A percentile compares a stretch with the other conserved stretches of the same genome.
Conservation (phyloP, 306 rosid species). For the Canavalia gladiata region DNA sequence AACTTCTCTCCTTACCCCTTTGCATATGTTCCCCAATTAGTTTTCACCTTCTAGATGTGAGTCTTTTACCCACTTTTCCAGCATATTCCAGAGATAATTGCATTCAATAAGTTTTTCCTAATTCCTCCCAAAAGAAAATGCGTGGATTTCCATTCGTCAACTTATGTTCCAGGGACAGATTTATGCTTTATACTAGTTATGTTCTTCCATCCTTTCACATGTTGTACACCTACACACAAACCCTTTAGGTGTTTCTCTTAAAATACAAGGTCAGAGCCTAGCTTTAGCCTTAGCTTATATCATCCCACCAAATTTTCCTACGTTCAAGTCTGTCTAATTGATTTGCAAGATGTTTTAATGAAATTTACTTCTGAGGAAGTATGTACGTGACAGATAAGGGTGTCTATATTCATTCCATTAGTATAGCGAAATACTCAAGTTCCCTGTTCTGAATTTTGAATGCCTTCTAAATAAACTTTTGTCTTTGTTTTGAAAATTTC, state of each 20-base stretch:
- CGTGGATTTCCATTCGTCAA: neutral
- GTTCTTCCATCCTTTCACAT: neutral
- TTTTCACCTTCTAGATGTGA: neutral
- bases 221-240: neutral
- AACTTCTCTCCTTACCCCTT: neutral
- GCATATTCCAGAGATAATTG: constrained; percentile 15
- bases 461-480: constrained; percentile 27
- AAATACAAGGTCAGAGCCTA: neutral
- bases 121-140: neutral
- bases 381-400: neutral
- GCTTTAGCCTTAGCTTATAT: no score
- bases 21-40: neutral
- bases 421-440: neutral
- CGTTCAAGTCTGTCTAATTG: neutral
- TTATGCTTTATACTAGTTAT: neutral
- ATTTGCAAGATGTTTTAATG: neutral
- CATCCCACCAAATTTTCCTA: neutral
- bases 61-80: no score
- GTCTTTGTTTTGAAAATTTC: constrained; percentile 43
- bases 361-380: constrained; percentile 4
- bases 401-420: constrained; percentile 2
- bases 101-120: neutral
- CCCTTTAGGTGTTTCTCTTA: neutral
- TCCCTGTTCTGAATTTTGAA: neutral
- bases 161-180: neutral